These are phyloP conservation scores for Echites panduratus DNA, from an alignment of 257 asterid genomes.

Conservation along the genomic window DNA sequence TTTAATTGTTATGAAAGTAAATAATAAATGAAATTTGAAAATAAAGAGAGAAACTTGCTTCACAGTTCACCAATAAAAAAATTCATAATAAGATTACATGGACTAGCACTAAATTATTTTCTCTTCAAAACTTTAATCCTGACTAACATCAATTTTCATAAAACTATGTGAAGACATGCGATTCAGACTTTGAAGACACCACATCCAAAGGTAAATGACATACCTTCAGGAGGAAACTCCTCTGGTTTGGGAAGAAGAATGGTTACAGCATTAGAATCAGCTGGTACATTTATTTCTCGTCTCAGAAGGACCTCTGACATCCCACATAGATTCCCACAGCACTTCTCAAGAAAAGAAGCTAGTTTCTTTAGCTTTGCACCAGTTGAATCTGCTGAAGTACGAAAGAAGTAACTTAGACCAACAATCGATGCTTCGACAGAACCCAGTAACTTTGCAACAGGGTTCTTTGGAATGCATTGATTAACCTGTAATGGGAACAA, in stretches of 20 bases:
- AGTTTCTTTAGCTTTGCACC: constrained; percentile 70
- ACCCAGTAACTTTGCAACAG: constrained; percentile 45
- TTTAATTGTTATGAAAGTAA: background rate
- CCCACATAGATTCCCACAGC: constrained; percentile 50
- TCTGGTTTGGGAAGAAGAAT: constrained; percentile 68
- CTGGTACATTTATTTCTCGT: constrained; percentile 60
- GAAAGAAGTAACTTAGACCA: constrained; percentile 76
- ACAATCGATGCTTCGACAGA: constrained; percentile 72
- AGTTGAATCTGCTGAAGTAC: constrained; percentile 52
- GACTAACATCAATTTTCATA: background rate
- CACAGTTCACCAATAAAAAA: background rate
- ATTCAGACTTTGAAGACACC: background rate
- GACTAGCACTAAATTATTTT: background rate
- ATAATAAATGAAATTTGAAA: no score
- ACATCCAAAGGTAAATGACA: background rate
- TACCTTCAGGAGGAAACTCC: constrained; percentile 50
- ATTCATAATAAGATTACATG: background rate
- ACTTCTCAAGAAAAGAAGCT: constrained; percentile 60
- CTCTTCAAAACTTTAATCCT: background rate
- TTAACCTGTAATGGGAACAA: constrained; percentile 36
- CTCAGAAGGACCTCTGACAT: constrained; percentile 71
- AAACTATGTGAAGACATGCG: background rate
- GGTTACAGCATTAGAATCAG: constrained; percentile 77
- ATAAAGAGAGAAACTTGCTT: no score
- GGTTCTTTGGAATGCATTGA: constrained; percentile 25